Percentiles rank a stretch among this genome's conserved stretches.
Conservation (phyloP, 2,329 filamentous ascomycete genomes). For the Lachnellula suecica region DNA sequence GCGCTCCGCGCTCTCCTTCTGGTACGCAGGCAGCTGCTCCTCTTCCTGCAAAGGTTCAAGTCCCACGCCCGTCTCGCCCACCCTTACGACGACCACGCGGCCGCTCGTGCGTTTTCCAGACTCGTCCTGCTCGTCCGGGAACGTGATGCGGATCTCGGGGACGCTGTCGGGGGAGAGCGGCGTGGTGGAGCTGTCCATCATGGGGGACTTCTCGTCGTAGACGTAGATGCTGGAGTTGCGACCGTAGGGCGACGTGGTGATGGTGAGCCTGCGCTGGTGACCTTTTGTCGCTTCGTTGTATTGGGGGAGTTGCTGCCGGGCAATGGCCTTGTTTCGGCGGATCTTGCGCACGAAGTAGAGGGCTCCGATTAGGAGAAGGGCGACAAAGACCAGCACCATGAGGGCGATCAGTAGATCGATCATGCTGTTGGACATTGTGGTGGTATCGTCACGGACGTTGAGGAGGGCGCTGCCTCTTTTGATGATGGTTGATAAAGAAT, state of each 20-base stretch:
- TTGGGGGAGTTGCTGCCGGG: constrained; percentile 61
- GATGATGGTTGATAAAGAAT: constrained; percentile 27
- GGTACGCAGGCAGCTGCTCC: constrained; percentile 81
- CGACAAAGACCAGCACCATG: constrained; percentile 74
- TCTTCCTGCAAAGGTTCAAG: constrained; percentile 81
- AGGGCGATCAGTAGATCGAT: constrained; percentile 78
- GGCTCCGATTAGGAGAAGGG: constrained; percentile 63
- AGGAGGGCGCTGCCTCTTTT: constrained; percentile 41
- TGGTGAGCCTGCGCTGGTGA: constrained; percentile 52
- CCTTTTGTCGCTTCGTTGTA: constrained; percentile 56
- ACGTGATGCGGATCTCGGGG: constrained; percentile 96
- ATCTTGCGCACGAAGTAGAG: constrained; percentile 74
- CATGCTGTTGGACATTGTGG: constrained; percentile 56
- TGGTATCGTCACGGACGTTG: constrained; percentile 49
- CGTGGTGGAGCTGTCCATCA: constrained; percentile 75
- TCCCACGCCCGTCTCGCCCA: constrained; percentile 84
- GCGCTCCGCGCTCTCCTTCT: constrained; percentile 73
- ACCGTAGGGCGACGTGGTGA: constrained; percentile 45
- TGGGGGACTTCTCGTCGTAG: constrained; percentile 75
- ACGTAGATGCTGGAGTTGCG: constrained; percentile 71
- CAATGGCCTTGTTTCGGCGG: constrained; percentile 44
- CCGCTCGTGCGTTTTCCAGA: constrained; percentile 79
- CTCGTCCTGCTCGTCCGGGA: constrained; percentile 92
- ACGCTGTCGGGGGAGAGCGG: constrained; percentile 79
- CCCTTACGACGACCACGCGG: constrained; percentile 85